Conservation (phyloP, 2,329 filamentous ascomycete genomes). For the Truncatella angustata region DNA sequence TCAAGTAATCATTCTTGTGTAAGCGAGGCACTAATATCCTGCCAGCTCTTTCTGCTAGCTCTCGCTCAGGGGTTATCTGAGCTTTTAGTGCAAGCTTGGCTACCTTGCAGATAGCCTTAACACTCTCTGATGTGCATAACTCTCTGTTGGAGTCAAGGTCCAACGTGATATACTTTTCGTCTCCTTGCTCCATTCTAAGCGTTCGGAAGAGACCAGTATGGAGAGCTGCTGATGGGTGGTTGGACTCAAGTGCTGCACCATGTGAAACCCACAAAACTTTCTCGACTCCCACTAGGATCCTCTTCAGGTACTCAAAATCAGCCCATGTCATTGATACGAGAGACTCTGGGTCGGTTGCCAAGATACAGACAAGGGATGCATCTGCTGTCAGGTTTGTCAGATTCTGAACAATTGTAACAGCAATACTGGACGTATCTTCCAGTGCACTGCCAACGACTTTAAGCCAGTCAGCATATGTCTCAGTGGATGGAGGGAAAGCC, state of each 20-base stretch:
- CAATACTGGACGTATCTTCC: no score
- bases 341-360: background rate
- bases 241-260: background rate
- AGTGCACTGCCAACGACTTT: no score
- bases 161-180: conserved; percentile 4
- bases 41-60: conserved; percentile 1
- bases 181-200: conserved; percentile 5
- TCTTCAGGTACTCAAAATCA: conserved; percentile 1
- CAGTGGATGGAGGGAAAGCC: background rate
- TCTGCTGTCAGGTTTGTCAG: background rate
- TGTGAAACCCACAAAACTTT: conserved; percentile 6
- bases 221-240: background rate
- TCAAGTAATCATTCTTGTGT: background rate
- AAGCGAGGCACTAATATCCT: conserved; percentile 4
- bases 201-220: conserved; percentile 6
- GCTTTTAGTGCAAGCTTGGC: background rate
- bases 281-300: background rate
- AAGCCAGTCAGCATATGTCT: background rate
- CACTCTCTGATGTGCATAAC: background rate
- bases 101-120: background rate
- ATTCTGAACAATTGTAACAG: no score
- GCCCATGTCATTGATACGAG: background rate
- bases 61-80: background rate
- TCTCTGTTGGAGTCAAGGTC: conserved; percentile 1
- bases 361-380: background rate